Base-by-base conservation (phyloP, 768 basidiomycete species). In the Mycena venus region DNA sequence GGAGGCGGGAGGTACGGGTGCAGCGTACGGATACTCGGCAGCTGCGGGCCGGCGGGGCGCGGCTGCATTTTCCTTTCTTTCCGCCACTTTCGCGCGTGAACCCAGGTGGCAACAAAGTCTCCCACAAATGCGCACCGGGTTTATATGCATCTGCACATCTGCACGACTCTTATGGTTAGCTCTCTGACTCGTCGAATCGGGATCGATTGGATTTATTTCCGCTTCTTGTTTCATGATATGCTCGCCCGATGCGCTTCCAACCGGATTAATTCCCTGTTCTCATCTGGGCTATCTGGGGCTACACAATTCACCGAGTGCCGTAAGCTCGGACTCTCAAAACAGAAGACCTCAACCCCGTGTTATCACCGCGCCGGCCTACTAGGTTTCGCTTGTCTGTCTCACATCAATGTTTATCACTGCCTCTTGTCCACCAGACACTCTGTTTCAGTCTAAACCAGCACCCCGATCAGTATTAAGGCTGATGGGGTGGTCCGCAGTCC, bases 21-120 rank as follows among this genome's bases (percentile, higher is more conserved):
- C 27, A 94, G 85, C 38, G 92, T 90, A 62, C 90, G 90, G 78
- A 94, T 94, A 61, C 93, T 90, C 5, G 93, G 93, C 31, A 94
- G 85, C 31, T 42, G 72, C 70, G 68, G 72, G 49, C 75, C 75
- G 71, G 63, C 40, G 59, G 51, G 49, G 61, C 67, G 61, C 44
- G 42, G 66, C 68, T 61, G 68, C 68, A 68, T 68, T 12, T 8
- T 44, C 29, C n/a, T 19, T 67, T 2, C 25, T 4, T 27, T 6
- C 17, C 8, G 19, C 1, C 47, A 31, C 10, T 36, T 34, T 36
- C n/a, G 15, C 4, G 17, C 15, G 29, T 34, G 36, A 19, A 36
- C 32, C 8, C 19, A 11, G 56, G 9, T n/a, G 15, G 42, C 4
- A 21, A n/a, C 31, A 49, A 25, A 47, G 42, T 21, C 10, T 23